Evolutionary conservation across 1,139 yeast species (phyloP), one percentile per base, ranked within the genome.

Genomic region (Candida sanyaensis): DNA sequence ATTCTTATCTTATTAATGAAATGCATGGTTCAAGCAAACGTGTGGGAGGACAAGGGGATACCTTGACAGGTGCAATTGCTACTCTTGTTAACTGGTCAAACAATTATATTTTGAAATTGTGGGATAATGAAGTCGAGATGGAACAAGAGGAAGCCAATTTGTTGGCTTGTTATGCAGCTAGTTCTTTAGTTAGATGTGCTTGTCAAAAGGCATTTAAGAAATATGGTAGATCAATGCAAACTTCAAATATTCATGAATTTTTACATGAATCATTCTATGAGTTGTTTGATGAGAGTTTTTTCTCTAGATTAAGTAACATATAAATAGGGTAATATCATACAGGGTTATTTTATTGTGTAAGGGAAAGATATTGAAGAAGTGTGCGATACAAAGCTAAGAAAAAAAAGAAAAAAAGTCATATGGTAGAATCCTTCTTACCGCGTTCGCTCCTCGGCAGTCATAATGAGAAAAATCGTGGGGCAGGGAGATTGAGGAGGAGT

Each of bases 151-250:
- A 54, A 41, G 54, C 65, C 13, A 58, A 57, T 37, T 46, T 66
- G 37, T 65, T 90, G 42, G 88, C 96, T 0, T 83, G 90, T 39
- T 88, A 75, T 59, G 95, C 87, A 0, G 98, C 92, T 0, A 77
- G 88, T 36, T 61, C 81, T 0, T 66, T 87, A 10, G 90, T 93
- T 0, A 73, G 97, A 48, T 61, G 68, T 26, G 87, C 96, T 37
- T 78, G 91, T 1, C 61, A 68, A 26, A 69, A 74, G 52, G 97
- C 98, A 0, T 93, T 73, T 60, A 68, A 71, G 27, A 71, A 73
- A 43, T 77, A 83, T 50, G 89, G 90, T 2, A 72, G 99, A 45
- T 79, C 96, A 5, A 84, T 91, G 86, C 89, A 89, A 60, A 89
- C 99, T 0, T 82, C 92, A 2, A 88, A 91, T 63, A 69, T 93